Conservation (phyloP, 768 basidiomycete genomes). For the Podaxis rugospora region DNA sequence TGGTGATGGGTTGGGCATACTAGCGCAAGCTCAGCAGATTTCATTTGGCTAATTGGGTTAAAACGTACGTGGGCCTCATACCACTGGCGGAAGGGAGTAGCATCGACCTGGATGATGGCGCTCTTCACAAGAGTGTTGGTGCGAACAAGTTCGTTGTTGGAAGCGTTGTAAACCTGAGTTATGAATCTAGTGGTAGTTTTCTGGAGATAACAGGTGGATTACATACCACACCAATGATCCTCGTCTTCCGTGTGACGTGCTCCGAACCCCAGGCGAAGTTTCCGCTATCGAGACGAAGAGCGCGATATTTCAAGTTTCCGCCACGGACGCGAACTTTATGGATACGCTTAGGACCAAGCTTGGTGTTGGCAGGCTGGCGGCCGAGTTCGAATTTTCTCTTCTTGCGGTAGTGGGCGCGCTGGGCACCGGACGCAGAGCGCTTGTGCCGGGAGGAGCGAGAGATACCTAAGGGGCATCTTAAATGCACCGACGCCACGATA, state of each 20-base stretch:
- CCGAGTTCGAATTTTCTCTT: conserved; percentile 99
- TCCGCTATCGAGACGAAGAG: conserved; percentile 92
- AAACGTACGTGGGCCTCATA: conserved; percentile 92
- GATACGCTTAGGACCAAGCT: conserved; percentile 92
- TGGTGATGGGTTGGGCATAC: conserved; percentile 95
- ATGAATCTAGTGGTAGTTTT: background rate
- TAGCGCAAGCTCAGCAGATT: conserved; percentile 23
- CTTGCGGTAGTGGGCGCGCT: conserved; percentile 96
- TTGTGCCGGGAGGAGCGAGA: conserved; percentile 97
- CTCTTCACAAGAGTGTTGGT: conserved; percentile 99
- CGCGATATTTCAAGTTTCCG: conserved; percentile 93
- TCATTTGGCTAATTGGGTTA: background rate
- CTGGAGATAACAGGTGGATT: conserved; percentile 1
- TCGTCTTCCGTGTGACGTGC: conserved; percentile 90
- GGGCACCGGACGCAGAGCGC: conserved; percentile 88
- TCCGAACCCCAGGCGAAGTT: conserved; percentile 99
- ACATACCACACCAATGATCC: conserved; percentile 93
- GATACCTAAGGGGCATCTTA: conserved; percentile 62
- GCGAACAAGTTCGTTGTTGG: conserved; percentile 99
- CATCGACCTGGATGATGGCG: conserved; percentile 96
- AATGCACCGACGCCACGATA: conserved; percentile 7
- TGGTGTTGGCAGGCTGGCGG: conserved; percentile 96
- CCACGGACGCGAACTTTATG: conserved; percentile 95
- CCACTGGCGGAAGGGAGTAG: conserved; percentile 99
- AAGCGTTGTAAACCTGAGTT: conserved; percentile 90